These are phyloP conservation scores for Trametes elegans DNA, from an alignment of 768 basidiomycete genomes.

Conservation along the genomic window DNA sequence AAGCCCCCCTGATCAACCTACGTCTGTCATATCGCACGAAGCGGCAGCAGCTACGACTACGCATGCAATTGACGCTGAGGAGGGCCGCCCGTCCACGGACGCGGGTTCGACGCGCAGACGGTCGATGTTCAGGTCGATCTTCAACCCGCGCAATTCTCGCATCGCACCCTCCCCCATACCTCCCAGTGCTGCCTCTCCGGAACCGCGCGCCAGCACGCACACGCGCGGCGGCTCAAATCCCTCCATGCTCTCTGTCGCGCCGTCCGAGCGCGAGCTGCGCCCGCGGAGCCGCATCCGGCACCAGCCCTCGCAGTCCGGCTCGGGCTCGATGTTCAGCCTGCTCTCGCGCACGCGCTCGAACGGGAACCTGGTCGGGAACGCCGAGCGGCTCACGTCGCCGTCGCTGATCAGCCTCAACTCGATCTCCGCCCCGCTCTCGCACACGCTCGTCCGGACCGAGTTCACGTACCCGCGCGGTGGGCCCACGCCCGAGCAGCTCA, in stretches of 20 bases:
- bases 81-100: slow-evolving; percentile 3
- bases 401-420: slow-evolving; percentile 70
- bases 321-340: slow-evolving; percentile 33
- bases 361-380: slow-evolving; percentile 33
- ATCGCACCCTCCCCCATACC: slow-evolving; percentile 5
- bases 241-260: slow-evolving; percentile 29
- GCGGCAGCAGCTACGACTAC: slow-evolving; percentile 8
- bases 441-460: slow-evolving; percentile 69
- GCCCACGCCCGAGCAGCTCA: slow-evolving; percentile 62
- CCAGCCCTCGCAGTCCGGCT: slow-evolving; percentile 38
- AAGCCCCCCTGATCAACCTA: slow-evolving; percentile 17
- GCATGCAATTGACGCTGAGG: no score
- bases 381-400: slow-evolving; percentile 49
- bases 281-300: slow-evolving; percentile 29
- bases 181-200: slow-evolving; percentile 6
- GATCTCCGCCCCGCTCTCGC: slow-evolving; percentile 74
- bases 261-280: slow-evolving; percentile 12
- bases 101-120: slow-evolving; percentile 14
- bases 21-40: no score
- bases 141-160: slow-evolving; percentile 20
- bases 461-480: slow-evolving; percentile 65
- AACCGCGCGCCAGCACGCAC: slow-evolving; percentile 18
- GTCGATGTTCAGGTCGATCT: slow-evolving; percentile 24
- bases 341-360: slow-evolving; percentile 45
- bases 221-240: slow-evolving; percentile 21